Conservation (phyloP, 2,329 filamentous ascomycete genomes). For the Fusarium aywerte region DNA sequence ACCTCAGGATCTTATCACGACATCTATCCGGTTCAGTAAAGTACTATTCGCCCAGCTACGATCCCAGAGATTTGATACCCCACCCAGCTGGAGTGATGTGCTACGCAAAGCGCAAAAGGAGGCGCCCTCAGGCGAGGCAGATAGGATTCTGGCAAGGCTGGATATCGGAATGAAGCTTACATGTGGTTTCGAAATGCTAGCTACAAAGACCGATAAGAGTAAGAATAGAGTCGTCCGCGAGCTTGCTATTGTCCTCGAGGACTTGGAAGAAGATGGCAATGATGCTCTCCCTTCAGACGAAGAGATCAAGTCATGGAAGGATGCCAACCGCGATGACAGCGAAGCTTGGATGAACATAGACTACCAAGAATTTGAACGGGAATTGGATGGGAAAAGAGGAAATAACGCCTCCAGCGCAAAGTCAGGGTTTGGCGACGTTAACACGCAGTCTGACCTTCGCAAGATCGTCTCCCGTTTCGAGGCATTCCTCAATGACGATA, state of each 20-base stretch:
- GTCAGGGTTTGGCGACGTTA: conserved; percentile 71
- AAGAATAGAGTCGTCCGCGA: conserved; percentile 78
- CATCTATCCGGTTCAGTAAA: conserved; percentile 85
- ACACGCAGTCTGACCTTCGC: conserved; percentile 78
- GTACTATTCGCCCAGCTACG: conserved; percentile 91
- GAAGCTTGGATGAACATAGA: conserved; percentile 94
- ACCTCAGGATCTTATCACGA: conserved; percentile 80
- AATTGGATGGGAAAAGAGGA: conserved; percentile 67
- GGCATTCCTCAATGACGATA: conserved; percentile 86
- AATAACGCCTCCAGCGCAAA: conserved; percentile 51
- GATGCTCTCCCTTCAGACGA: conserved; percentile 72
- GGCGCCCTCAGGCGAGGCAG: conserved; percentile 19
- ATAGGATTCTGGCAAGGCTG: conserved; percentile 49
- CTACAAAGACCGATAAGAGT: conserved; percentile 72
- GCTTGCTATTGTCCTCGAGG: conserved; percentile 79
- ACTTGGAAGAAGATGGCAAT: conserved; percentile 77
- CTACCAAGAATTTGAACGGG: conserved; percentile 86
- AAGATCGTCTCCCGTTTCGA: conserved; percentile 97
- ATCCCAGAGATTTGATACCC: conserved; percentile 82
- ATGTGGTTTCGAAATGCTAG: conserved; percentile 90
- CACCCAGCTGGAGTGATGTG: conserved; percentile 60
- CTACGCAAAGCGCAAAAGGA: conserved; percentile 39
- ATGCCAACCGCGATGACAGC: conserved; percentile 73
- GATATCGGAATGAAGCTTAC: conserved; percentile 90
- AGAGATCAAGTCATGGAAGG: conserved; percentile 78